Conservation (phyloP, 164 flowering plant genomes). For the Echeveria elegans region DNA sequence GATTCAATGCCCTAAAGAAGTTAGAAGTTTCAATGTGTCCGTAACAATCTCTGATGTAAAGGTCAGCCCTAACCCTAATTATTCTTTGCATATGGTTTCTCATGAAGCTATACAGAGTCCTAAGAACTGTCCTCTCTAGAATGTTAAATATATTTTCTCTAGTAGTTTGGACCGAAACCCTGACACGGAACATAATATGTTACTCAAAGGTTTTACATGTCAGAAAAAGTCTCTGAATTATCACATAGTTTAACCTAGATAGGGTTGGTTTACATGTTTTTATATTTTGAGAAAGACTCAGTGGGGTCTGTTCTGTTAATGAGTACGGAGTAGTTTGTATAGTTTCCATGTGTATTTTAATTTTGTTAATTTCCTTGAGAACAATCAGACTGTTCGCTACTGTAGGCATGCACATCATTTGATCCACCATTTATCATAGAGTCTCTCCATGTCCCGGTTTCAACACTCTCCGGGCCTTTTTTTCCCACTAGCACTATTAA, state of each 20-base stretch:
- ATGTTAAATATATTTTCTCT: too few relatives aligned
- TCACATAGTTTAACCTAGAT: background rate
- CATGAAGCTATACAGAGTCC: too few relatives aligned
- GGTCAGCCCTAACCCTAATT: too few relatives aligned
- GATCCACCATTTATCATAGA: slow-evolving; percentile 54
- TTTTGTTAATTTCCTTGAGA: background rate
- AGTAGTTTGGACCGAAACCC: background rate
- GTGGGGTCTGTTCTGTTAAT: background rate
- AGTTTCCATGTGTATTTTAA: background rate
- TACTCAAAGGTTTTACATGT: background rate
- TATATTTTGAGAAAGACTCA: background rate
- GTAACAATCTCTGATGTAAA: too few relatives aligned
- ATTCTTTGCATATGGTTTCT: too few relatives aligned
- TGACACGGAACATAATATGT: background rate
- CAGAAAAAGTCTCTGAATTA: background rate
- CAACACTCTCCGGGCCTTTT: background rate
- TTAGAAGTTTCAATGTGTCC: too few relatives aligned
- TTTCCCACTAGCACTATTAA: background rate
- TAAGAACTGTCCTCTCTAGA: too few relatives aligned
- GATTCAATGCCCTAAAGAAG: too few relatives aligned
- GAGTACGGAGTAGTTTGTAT: too few relatives aligned
- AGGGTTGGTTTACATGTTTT: slow-evolving; percentile 4
- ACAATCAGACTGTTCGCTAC: background rate
- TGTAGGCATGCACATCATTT: slow-evolving; percentile 51
- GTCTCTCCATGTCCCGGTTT: slow-evolving; percentile 37